Evolutionary conservation across 257 asterid species (phyloP).

Genomic region (Asclepias syriaca): DNA sequence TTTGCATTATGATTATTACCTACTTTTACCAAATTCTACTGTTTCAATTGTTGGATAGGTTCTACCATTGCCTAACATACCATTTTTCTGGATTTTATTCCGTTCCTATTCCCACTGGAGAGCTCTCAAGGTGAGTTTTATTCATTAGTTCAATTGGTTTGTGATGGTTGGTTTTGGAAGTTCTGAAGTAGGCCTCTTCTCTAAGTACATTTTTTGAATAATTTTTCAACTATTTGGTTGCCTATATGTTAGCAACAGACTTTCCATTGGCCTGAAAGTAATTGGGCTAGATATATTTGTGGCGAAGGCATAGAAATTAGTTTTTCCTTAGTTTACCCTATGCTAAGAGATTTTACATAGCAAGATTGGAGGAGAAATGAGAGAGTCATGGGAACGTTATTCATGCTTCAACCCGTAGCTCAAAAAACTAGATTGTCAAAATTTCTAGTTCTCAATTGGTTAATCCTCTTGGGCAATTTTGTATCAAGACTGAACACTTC

Average conservation of each 20-base stretch:
- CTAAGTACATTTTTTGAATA: not conserved
- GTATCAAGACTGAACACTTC: not conserved
- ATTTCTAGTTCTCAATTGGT: not conserved
- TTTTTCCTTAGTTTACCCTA: not conserved
- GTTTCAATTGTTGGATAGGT: conserved; percentile 40
- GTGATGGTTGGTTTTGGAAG: not conserved
- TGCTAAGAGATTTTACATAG: not conserved
- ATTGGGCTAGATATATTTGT: not conserved
- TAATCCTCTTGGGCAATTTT: too few species aligned
- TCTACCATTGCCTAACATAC: conserved; percentile 95
- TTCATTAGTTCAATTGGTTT: conserved; percentile 3
- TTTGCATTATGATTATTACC: not conserved
- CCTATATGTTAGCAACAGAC: not conserved
- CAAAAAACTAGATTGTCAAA: not conserved
- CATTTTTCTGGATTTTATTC: conserved; percentile 91
- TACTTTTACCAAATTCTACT: conserved; percentile 8
- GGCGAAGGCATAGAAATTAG: not conserved
- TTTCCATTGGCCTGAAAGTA: not conserved
- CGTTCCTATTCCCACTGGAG: conserved; percentile 98
- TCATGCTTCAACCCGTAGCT: not conserved
- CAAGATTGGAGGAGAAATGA: not conserved
- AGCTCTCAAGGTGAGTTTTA: conserved; percentile 73
- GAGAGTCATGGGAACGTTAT: not conserved
- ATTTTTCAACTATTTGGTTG: not conserved
- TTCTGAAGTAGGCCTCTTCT: not conserved